phyloP scores from a whole-genome alignment of 371 early-diverging fungal species.

The Blakeslea trispora region DNA sequence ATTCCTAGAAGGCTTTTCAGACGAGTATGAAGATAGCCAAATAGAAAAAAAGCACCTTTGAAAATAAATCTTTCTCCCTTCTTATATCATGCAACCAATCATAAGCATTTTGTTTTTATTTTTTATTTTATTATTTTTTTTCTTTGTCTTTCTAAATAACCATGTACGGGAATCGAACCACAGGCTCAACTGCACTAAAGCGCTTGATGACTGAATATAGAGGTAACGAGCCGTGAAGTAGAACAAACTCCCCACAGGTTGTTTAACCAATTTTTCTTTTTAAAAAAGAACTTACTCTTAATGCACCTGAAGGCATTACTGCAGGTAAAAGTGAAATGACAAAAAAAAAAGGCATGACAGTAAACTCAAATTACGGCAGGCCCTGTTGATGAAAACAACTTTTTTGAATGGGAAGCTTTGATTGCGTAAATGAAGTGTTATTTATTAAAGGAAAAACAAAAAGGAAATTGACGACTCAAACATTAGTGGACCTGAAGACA shows the following conservation, averaged over 20 bases:
- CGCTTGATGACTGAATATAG: slow-evolving; percentile 96
- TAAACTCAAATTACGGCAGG: slow-evolving; percentile 40
- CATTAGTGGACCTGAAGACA: slow-evolving; percentile 93
- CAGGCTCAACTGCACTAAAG: slow-evolving; percentile 84
- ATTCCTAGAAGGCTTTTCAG: background rate
- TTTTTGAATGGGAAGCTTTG: slow-evolving; percentile 96
- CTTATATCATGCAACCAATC: background rate
- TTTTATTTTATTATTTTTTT: slow-evolving; percentile 5
- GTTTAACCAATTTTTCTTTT: too few relatives aligned
- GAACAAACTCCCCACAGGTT: too few relatives aligned
- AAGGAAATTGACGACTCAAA: too few relatives aligned
- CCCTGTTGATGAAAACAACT: slow-evolving; percentile 90
- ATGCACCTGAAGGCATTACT: slow-evolving; percentile 96
- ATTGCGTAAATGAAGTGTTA: slow-evolving; percentile 86
- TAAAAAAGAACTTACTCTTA: slow-evolving; percentile 80
- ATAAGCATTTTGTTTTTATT: too few relatives aligned
- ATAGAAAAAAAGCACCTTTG: background rate
- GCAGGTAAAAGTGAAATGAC: slow-evolving; percentile 64
- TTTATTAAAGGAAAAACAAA: too few relatives aligned
- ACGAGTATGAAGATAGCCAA: background rate
- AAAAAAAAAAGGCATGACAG: background rate
- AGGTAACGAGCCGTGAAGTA: too few relatives aligned
- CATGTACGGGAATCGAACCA: slow-evolving; percentile 46
- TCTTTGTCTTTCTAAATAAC: background rate
- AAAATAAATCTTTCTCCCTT: too few relatives aligned